A percentile compares a stretch with the other conserved stretches of the same genome.
These are phyloP conservation scores for Falciphora oryzae DNA, from an alignment of 2,329 filamentous ascomycete genomes.

Conservation along the genomic window DNA sequence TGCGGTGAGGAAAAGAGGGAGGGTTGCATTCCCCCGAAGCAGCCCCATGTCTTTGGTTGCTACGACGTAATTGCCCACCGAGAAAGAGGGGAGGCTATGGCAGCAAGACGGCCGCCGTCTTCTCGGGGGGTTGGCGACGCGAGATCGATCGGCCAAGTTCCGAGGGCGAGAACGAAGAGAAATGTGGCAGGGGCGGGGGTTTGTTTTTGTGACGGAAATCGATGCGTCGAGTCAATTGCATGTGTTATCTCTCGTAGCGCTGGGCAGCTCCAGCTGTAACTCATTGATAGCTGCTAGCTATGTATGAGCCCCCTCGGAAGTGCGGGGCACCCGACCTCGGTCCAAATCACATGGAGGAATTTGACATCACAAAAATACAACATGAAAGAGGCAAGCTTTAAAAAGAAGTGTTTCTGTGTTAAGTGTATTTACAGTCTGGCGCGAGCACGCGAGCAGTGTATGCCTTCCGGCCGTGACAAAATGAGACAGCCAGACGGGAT, in stretches of 20 bases:
- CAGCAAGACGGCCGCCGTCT: too few relatives aligned
- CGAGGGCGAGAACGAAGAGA: too few relatives aligned
- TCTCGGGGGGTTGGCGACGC: too few relatives aligned
- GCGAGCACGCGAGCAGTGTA: not conserved
- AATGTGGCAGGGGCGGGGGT: too few relatives aligned
- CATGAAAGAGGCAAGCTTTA: not conserved
- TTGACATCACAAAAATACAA: not conserved
- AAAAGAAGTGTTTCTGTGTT: not conserved
- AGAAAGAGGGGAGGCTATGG: too few relatives aligned
- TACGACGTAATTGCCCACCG: not conserved
- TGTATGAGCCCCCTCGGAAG: too few relatives aligned
- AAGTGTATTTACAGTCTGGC: not conserved
- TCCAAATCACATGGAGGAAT: not conserved
- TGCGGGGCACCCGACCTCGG: not conserved
- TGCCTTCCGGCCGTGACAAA: not conserved
- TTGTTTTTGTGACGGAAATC: too few relatives aligned
- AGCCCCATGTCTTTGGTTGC: not conserved
- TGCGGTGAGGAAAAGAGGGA: not conserved
- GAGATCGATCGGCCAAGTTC: too few relatives aligned
- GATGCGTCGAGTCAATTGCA: too few relatives aligned
- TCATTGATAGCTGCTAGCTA: too few relatives aligned
- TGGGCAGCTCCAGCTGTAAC: too few relatives aligned
- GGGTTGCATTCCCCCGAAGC: not conserved
- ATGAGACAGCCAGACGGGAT: not conserved
- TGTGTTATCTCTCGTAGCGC: too few relatives aligned